Base-by-base conservation (phyloP, 768 basidiomycete genomes). In the Tricholoma flavovirens region DNA sequence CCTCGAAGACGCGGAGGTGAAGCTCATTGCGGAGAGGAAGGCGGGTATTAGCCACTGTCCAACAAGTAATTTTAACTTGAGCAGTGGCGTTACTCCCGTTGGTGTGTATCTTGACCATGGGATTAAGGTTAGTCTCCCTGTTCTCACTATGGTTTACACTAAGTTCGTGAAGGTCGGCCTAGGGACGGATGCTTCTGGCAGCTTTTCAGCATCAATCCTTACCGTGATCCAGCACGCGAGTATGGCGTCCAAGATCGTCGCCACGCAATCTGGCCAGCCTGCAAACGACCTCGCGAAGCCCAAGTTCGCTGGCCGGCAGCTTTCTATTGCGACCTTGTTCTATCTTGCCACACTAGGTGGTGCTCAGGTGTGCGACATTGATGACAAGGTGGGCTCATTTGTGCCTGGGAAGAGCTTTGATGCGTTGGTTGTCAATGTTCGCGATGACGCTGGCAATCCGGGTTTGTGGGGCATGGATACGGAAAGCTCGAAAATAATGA, bases 131-230 rank as follows among this genome's bases (percentile, higher is more conserved):
- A 26, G 73, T 63, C 0, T 51, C 24, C 3, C 54, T 6, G 50
- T 21, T 40, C 19, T 7, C 8, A 45, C 21, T 17, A n/a, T n/a
- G n/a, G 15, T 21, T 4, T 45, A 11, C 51, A 15, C 12, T 14
- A 43, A 33, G n/a, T 19, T 52, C 40, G 42, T n/a, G 12, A 58
- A 94, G 93, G 90, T 98, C 58, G 93, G 93, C 15, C 75, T 98
- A n/a, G 96, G 96, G 2, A 95, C 95, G 51, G 93, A 96, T 66
- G 86, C 90, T 53, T 88, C 92, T 1, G 96, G 96, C 10, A 95
- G 96, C 4, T 91, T 83, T 69, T 83, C 82, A 9, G 77, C 85
- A 3, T 95, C 93, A 4, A 88, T 98, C 57, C 76, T 97, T 58
- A 81, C 77, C 21, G 77, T 80, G 14, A 78, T 94, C 49, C 87